Percentiles rank a stretch among this genome's conserved stretches.
Evolutionary conservation across 805 yeast genomes (phyloP).

Genomic region (Zygosaccharomyces bisporus): DNA sequence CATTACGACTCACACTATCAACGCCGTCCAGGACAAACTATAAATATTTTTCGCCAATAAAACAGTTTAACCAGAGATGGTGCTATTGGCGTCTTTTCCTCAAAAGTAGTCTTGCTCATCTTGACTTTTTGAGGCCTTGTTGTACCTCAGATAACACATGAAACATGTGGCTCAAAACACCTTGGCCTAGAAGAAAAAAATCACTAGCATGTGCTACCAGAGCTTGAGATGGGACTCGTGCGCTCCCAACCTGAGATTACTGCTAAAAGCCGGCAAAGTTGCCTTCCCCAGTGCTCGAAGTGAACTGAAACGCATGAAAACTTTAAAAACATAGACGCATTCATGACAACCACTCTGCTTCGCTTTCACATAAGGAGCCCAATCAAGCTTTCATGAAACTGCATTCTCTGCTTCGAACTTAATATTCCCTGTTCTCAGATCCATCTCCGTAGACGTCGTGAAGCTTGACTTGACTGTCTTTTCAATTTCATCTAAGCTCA

Average conservation of each 20-base stretch:
- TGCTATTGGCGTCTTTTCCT: not conserved
- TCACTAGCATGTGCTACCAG: not conserved
- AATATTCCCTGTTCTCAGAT: too few relatives aligned
- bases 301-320: too few relatives aligned
- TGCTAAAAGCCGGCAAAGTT: too few relatives aligned
- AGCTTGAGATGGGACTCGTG: too few relatives aligned
- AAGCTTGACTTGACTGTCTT: not conserved
- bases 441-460: not conserved
- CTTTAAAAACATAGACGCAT: too few relatives aligned
- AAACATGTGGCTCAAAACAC: not conserved
- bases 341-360: too few relatives aligned
- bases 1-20: too few relatives aligned
- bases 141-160: slow-evolving; percentile 2
- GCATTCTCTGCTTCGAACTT: too few relatives aligned
- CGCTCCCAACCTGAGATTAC: too few relatives aligned
- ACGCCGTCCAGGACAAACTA: not conserved
- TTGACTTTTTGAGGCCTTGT: slow-evolving; percentile 10
- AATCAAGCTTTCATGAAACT: too few relatives aligned
- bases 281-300: too few relatives aligned
- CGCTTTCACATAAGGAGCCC: too few relatives aligned
- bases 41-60: not conserved
- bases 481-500: not conserved
- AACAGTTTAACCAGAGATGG: not conserved
- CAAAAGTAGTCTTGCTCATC: not conserved
- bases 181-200: not conserved